Evolutionary conservation across 352 stramenopile genomes (phyloP).

Genomic region (Pythium biforme): DNA sequence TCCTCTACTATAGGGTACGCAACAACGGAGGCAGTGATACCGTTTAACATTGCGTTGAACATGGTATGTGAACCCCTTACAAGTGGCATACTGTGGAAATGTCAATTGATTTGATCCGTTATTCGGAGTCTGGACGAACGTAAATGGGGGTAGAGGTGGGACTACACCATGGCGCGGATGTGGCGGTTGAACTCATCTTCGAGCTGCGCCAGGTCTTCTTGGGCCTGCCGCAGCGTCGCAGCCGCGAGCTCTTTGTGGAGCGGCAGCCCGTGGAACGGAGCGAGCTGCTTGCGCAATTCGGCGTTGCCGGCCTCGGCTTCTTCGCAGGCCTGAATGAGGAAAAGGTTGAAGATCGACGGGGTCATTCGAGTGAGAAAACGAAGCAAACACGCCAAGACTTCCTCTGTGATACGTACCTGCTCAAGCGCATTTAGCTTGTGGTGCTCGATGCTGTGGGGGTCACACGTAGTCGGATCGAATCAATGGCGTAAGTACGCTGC

Average conservation of each 20-base stretch:
- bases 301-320: constrained; percentile 34
- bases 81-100: too few species aligned
- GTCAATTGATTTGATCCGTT: too few species aligned
- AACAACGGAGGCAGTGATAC: background rate
- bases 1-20: background rate
- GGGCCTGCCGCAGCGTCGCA: constrained; percentile 32
- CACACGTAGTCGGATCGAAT: background rate
- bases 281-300: constrained; percentile 30
- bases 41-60: background rate
- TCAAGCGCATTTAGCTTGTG: constrained; percentile 31
- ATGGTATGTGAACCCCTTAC: too few species aligned
- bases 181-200: constrained; percentile 51
- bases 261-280: constrained; percentile 38
- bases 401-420: constrained; percentile 25
- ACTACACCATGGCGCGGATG: constrained; percentile 47
- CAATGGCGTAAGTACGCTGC: too few species aligned
- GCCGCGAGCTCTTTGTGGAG: constrained; percentile 39
- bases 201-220: constrained; percentile 37
- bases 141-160: background rate
- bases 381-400: background rate
- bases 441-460: constrained; percentile 34
- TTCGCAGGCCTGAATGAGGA: constrained; percentile 42
- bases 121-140: too few species aligned
- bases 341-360: background rate
- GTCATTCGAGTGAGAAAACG: background rate